Evolutionary conservation across 2,329 filamentous ascomycete genomes (phyloP).

Genomic region (Juglanconis oblonga): DNA sequence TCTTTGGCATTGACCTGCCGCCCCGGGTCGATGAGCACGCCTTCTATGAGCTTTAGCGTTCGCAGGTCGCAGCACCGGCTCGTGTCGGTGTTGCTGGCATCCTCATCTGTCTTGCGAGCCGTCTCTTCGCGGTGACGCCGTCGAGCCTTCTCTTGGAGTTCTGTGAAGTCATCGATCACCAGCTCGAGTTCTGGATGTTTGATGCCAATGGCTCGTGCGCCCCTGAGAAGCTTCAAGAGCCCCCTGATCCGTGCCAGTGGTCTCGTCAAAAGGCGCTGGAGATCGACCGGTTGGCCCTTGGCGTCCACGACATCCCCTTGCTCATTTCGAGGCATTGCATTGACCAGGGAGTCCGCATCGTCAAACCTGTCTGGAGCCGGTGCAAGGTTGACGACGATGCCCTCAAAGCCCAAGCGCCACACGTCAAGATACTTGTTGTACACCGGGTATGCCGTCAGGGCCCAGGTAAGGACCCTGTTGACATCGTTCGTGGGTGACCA

Average conservation of each 20-base stretch:
- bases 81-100: conserved; percentile 78
- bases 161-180: conserved; percentile 63
- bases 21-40: conserved; percentile 68
- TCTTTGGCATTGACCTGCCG: conserved; percentile 88
- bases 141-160: conserved; percentile 72
- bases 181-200: conserved; percentile 52
- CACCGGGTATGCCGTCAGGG: conserved; percentile 70
- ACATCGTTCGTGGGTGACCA: conserved; percentile 73
- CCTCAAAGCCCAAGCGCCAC: conserved; percentile 92
- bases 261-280: conserved; percentile 86
- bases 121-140: conserved; percentile 61
- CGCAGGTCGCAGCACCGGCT: conserved; percentile 75
- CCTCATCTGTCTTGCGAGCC: conserved; percentile 77
- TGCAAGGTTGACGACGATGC: conserved; percentile 89
- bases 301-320: conserved; percentile 67
- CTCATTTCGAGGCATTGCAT: conserved; percentile 58
- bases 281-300: conserved; percentile 86
- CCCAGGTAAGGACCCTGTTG: conserved; percentile 75
- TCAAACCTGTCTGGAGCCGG: conserved; percentile 55
- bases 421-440: conserved; percentile 83
- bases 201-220: conserved; percentile 57
- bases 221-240: conserved; percentile 77
- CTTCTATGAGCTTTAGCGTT: conserved; percentile 68
- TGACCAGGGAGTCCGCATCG: conserved; percentile 58
- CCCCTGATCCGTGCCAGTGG: conserved; percentile 86